Evolutionary conservation across 1,284 basidiomycete species (phyloP).

Genomic region (Fomitopsis schrenkii): DNA sequence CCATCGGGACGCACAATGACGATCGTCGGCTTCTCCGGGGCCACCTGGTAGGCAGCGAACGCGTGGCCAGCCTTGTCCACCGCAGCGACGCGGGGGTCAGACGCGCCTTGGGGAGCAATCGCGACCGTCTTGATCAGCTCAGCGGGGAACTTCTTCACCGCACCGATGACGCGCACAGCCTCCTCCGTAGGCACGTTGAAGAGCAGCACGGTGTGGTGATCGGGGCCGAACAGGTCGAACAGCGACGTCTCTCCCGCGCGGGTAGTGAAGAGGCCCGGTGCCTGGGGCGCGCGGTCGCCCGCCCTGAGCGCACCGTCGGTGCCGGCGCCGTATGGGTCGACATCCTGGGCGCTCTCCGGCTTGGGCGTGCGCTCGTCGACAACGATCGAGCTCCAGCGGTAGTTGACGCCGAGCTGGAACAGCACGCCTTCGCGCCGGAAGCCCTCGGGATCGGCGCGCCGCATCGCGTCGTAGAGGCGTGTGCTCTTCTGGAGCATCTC

Average conservation of each 20-base stretch:
- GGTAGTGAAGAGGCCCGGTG: constrained; percentile 24
- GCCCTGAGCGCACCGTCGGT: constrained; percentile 14
- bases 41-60: neutral
- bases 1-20: neutral
- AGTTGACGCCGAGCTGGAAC: constrained; percentile 33
- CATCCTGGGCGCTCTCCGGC: constrained; percentile 4
- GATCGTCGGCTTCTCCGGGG: neutral
- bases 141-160: constrained; percentile 17
- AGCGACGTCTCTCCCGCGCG: constrained; percentile 10
- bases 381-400: constrained; percentile 26
- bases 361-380: constrained; percentile 29
- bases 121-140: neutral
- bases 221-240: constrained; percentile 18
- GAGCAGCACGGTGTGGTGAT: constrained; percentile 23
- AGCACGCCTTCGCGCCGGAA: constrained; percentile 18
- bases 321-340: constrained; percentile 13
- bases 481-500: constrained; percentile 20
- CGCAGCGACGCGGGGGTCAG: too few species aligned
- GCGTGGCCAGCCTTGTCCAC: neutral
- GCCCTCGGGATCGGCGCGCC: neutral
- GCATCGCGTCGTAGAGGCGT: neutral
- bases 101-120: neutral
- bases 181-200: constrained; percentile 7
- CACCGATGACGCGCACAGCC: neutral
- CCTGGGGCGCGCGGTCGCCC: constrained; percentile 31